Base-by-base conservation (phyloP, 2,329 filamentous ascomycete genomes). In the Trichoderma simmonsii region DNA sequence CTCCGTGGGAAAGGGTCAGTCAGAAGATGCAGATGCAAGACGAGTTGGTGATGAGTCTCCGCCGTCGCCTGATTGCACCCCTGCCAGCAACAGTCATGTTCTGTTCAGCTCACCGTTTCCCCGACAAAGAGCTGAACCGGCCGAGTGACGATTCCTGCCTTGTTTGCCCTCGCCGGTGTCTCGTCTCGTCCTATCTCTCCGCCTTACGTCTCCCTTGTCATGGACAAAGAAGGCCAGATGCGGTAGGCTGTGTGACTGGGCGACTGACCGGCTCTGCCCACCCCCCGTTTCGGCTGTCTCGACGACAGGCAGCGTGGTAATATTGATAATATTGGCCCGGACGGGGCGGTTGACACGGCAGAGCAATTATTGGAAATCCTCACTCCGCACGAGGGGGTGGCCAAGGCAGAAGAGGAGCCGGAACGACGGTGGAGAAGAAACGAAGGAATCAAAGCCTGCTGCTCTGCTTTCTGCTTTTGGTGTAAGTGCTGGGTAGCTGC, bases 321-420 rank as follows among this genome's bases (percentile, higher is more conserved):
- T 69, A 69, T 69, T 69, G 63, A 24, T 51, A 43, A n/a, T 43
- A 43, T 51, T 51, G 43, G 43, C 9, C 43, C 63, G 56, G 63
- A 30, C n/a, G 24, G 54, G 39, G 39, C 66, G 48, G 36, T 36
- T 54, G 39, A 36, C 57, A 34, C 48, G 48, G 48, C 48, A 57
- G 39, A 69, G 57, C 66, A 69, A 69, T 61, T 69, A 69, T 69
- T 69, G 66, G 66, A 69, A 69, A 69, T 69, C 66, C 66, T 69
- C 66, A 69, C 66, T 69, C 66, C 66, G 66, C 56, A 69, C 39
- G 66, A 69, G 66, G 66, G 43, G 34, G 66, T 48, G 66, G 66
- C 65, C 51, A 21, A 59, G 51, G 64, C 30, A 66, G 63, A 66
- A 32, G 64, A 69, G 56, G 54, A 48, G 36, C 34, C 34, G 65